phyloP scores from a whole-genome alignment of 2,329 filamentous ascomycete genomes.

The Paecilomyces niveus region DNA sequence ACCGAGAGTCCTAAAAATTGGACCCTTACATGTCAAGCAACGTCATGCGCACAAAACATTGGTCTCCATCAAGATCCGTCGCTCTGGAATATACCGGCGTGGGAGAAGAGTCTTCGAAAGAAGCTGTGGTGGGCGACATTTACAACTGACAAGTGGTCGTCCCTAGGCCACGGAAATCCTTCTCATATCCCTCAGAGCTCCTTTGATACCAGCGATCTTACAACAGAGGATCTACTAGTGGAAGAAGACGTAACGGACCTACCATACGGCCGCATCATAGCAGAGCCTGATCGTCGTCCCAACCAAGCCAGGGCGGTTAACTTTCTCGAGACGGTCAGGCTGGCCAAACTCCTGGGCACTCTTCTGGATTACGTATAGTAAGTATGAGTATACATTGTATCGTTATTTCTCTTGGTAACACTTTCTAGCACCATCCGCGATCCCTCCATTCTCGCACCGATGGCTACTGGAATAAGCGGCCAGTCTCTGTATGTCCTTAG shows the following conservation, averaged over 20 bases:
- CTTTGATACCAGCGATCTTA: conserved; percentile 33
- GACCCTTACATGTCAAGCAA: conserved; percentile 38
- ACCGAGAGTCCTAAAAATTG: conserved; percentile 43
- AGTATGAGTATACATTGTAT: neutral
- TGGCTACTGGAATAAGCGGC: conserved; percentile 3
- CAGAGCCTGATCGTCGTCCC: conserved; percentile 27
- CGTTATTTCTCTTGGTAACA: neutral
- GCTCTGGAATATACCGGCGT: conserved; percentile 35
- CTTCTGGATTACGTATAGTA: conserved; percentile 10
- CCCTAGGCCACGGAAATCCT: conserved; percentile 42
- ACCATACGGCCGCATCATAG: conserved; percentile 27
- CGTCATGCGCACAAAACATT: conserved; percentile 40
- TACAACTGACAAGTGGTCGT: conserved; percentile 39
- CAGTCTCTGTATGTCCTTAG: conserved; percentile 8
- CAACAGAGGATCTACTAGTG: conserved; percentile 37
- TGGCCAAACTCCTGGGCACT: conserved; percentile 9
- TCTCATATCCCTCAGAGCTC: conserved; percentile 37
- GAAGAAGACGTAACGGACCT: conserved; percentile 37
- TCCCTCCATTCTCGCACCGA: neutral
- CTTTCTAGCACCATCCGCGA: neutral
- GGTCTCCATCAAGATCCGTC: conserved; percentile 40
- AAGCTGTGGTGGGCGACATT: conserved; percentile 44
- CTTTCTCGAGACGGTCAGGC: conserved; percentile 23
- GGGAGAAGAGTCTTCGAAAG: conserved; percentile 34
- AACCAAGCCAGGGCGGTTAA: conserved; percentile 24